Base-by-base conservation (phyloP, 306 rosid genomes). In the Sphenostylis stenocarpa region DNA sequence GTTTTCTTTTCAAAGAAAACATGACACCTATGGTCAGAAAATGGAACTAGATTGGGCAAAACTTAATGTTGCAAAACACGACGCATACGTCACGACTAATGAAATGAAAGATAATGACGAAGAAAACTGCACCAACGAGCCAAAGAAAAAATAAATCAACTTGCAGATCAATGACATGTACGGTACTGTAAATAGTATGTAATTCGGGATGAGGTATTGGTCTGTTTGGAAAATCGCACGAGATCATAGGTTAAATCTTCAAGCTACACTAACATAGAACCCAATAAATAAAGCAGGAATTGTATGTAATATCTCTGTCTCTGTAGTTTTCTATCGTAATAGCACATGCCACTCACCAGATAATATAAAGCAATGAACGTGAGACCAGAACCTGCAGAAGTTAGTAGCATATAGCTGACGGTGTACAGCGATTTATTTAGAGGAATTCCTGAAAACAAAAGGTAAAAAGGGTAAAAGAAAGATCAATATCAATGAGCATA, bases 391-490 rank as follows among this genome's bases (percentile, higher is more conserved):
- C 81, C 84, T 31, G 93, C 94, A 41, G 91, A 86, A 75, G 96
- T 91, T 71, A 88, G 80, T 81, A 94, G 82, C 96, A 85, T 82
- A 83, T 91, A 94, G 83, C 96, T 94, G 83, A 91, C 74, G n/a
- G 97, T 88, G 76, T 91, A 91, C 58, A 94, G 76, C 9, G 94
- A 83, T 71, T 94, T 94, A 80, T 91, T 94, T 73, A 86, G 62
- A 75, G 98, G 97, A 77, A 90, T 76, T 73, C 97, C 98, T 91
- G 96, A 75, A 67, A 82, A 62, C 47, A 7, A 80, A 81, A 43
- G 28, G 24, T 4, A 16, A 73, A n/a, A 23, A 17, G 5, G 2
- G 12, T 12, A 24, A 57, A 39, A 28, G 7, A 34, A 11, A 49
- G 2, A 44, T 20, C 16, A 67, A 56, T 38, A 13, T 72, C 66